These are phyloP conservation scores for Talaromyces atroroseus DNA, from an alignment of 2,329 filamentous ascomycete genomes.

Conservation along the genomic window DNA sequence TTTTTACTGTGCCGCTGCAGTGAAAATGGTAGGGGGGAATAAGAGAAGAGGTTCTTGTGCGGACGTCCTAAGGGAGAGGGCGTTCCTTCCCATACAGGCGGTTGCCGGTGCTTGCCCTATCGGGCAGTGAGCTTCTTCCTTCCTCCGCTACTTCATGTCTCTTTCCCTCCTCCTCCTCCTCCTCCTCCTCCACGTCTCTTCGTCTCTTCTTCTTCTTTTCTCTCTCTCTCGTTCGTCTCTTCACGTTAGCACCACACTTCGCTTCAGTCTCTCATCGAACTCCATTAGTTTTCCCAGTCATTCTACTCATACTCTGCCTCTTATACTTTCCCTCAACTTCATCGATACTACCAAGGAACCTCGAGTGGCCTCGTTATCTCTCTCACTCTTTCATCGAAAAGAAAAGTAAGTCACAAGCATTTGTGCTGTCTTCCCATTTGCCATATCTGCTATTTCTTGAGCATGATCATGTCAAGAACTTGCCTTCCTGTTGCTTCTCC, in stretches of 20 bases:
- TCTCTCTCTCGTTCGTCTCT: slow-evolving; percentile 19
- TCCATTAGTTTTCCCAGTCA: slow-evolving; percentile 51
- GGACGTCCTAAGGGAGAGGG: background rate
- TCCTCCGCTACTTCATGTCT: slow-evolving; percentile 2
- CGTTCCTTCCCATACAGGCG: slow-evolving; percentile 4
- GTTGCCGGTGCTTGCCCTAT: background rate
- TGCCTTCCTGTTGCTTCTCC: background rate
- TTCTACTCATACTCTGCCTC: slow-evolving; percentile 20
- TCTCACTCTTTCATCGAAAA: slow-evolving; percentile 1
- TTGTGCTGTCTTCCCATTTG: background rate
- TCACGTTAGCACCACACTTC: slow-evolving; percentile 36
- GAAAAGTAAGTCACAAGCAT: background rate
- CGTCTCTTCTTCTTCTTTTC: slow-evolving; percentile 18
- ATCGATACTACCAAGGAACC: background rate
- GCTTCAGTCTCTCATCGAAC: slow-evolving; percentile 49
- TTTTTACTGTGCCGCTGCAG: background rate
- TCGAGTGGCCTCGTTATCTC: background rate
- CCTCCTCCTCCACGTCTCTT: slow-evolving; percentile 17
- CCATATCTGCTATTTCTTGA: background rate
- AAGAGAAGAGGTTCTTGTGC: background rate
- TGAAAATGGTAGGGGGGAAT: background rate
- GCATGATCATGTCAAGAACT: background rate
- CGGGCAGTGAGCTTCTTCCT: background rate
- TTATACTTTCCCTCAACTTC: slow-evolving; percentile 13
- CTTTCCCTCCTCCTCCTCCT: too few relatives aligned